A percentile compares a stretch with the other conserved stretches of the same genome.
These are phyloP conservation scores for Aspergillus brasiliensis DNA, from an alignment of 2,329 filamentous ascomycete species.

Conservation along the genomic window DNA sequence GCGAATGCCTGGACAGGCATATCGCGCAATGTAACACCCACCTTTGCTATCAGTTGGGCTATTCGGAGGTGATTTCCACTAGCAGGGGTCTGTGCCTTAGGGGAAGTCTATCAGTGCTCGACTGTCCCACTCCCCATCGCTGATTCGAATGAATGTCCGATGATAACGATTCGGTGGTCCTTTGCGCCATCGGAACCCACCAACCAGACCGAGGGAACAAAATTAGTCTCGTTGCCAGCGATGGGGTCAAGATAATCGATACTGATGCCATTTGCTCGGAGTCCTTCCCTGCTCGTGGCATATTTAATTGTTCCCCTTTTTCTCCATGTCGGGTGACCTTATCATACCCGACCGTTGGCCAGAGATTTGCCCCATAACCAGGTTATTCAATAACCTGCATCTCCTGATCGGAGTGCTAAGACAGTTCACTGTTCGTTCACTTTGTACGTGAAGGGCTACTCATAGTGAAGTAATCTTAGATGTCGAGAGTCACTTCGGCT, in stretches of 20 bases:
- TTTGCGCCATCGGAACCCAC: conserved; percentile 3
- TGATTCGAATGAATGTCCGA: neutral
- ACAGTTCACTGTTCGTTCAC: neutral
- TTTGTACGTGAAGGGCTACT: neutral
- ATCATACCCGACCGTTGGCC: neutral
- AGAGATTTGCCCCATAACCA: neutral
- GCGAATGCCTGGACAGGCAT: neutral
- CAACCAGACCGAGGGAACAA: neutral
- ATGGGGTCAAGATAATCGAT: neutral
- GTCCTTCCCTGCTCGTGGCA: too few species aligned
- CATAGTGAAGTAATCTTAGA: neutral
- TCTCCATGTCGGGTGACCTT: neutral
- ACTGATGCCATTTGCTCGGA: conserved; percentile 4
- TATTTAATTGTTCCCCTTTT: too few species aligned
- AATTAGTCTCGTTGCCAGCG: neutral
- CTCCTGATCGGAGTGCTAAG: neutral
- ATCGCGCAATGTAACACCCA: neutral
- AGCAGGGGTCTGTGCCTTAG: neutral
- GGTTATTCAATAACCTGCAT: neutral
- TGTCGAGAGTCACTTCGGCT: too few species aligned
- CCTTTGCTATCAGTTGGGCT: neutral
- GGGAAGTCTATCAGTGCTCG: neutral
- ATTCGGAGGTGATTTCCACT: neutral
- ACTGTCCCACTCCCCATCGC: neutral
- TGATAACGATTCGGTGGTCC: conserved; percentile 1